Evolutionary conservation across 768 basidiomycete genomes (phyloP), one percentile per base, ranked within the genome.

Genomic region (Cubamyces sp.): DNA sequence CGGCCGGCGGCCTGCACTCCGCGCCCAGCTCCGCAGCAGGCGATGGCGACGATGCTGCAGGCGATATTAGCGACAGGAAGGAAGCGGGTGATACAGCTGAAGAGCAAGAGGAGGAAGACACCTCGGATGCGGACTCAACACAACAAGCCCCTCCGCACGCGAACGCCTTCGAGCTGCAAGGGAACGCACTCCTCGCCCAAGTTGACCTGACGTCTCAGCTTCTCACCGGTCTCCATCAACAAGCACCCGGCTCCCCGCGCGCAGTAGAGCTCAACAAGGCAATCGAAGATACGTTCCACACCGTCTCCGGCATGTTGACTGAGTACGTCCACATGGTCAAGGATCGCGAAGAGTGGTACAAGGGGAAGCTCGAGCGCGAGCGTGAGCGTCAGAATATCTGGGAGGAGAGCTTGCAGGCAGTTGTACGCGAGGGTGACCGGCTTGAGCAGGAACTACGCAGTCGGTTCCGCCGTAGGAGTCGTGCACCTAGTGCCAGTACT

Each of bases 391-490:
- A 87, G 69, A 77, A 71, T 12, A 78, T 94, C 26, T 98, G 96
- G 96, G 95, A 96, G 75, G 89, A 94, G 75, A 96, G 91, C 72
- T 74, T 98, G 69, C 86, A 88, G 57, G 84, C 86, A 1, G 94
- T 96, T 8, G 94, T 95, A 0, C 81, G 82, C 58, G 92, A 96
- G 72, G 94, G 94, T 16, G 92, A 93, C 69, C 81, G 79, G 11
- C 81, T 96, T 21, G 96, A 98, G 77, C 76, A 77, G 60, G 93
- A 96, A 74, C 79, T 98, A 58, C 81, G 85, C 62, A 79, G 76
- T 64, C 76, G 85, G 54, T 84, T 84, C 67, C 84, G 76, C 73
- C 78, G 86, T 54, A 84, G 86, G 54, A 89, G 86, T 69, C 75
- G 82, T 47, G 64, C 73, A 19, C 55, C 68, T 8, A 65, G 69